These are phyloP conservation scores for Nakaseomyces uthaithaninus DNA, from an alignment of 1,139 yeast genomes.

Conservation along the genomic window DNA sequence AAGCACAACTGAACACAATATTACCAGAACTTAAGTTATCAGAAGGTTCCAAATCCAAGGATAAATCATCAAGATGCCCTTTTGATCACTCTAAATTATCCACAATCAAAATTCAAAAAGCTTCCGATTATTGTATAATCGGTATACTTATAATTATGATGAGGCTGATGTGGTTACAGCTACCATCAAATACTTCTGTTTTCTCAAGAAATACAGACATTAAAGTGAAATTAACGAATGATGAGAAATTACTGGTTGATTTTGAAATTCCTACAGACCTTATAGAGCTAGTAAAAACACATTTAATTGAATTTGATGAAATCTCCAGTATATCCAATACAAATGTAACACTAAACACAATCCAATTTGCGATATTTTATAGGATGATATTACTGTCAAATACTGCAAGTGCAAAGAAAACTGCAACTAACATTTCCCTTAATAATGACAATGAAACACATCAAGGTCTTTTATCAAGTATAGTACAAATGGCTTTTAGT, in stretches of 20 bases:
- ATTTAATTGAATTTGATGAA: conserved; percentile 29
- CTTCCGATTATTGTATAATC: conserved; percentile 30
- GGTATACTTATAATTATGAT: conserved; percentile 41
- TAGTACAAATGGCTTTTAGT: conserved; percentile 47
- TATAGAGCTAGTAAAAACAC: conserved; percentile 24
- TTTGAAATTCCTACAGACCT: conserved; percentile 27
- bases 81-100: conserved; percentile 9
- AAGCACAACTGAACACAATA: conserved; percentile 25
- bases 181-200: conserved; percentile 37
- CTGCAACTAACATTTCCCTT: conserved; percentile 13
- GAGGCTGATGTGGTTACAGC: conserved; percentile 42
- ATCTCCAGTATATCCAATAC: conserved; percentile 30
- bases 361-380: conserved; percentile 44
- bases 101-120: conserved; percentile 19
- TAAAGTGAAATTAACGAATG: conserved; percentile 13
- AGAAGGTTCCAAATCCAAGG: conserved; percentile 7
- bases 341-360: conserved; percentile 34
- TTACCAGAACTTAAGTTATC: conserved; percentile 9
- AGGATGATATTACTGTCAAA: conserved; percentile 42
- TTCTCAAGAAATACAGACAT: conserved; percentile 29
- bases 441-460: conserved; percentile 42
- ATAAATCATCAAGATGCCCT: conserved; percentile 5
- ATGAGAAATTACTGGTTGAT: conserved; percentile 22
- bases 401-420: conserved; percentile 29
- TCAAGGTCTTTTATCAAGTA: conserved; percentile 37